Conservation (phyloP, 768 basidiomycete species). For the Phaeotremella skinneri region DNA sequence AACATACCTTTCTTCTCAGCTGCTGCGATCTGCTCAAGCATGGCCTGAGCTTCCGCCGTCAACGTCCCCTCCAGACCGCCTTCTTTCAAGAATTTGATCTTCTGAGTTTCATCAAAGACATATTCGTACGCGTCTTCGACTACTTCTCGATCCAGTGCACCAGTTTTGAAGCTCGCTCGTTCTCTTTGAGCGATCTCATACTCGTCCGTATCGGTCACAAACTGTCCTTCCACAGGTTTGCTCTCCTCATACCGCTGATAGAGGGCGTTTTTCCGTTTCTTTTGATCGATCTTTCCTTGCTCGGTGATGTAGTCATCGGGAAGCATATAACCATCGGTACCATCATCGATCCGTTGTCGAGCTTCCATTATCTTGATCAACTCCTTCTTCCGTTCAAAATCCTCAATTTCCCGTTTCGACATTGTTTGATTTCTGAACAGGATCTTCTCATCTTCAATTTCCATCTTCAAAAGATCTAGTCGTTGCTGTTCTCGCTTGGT, state of each 20-base stretch:
- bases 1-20: slow-evolving; percentile 80
- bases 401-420: slow-evolving; percentile 73
- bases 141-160: slow-evolving; percentile 84
- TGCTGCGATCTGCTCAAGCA: slow-evolving; percentile 85
- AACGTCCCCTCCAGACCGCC: slow-evolving; percentile 62
- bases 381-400: slow-evolving; percentile 89
- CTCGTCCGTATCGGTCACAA: slow-evolving; percentile 94
- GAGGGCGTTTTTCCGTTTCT: slow-evolving; percentile 86
- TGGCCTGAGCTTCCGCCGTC: slow-evolving; percentile 77
- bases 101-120: slow-evolving; percentile 96
- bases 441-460: slow-evolving; percentile 90
- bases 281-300: slow-evolving; percentile 95
- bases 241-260: slow-evolving; percentile 90
- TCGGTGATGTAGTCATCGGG: slow-evolving; percentile 98
- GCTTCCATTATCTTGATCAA: slow-evolving; percentile 88
- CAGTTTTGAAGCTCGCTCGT: slow-evolving; percentile 83
- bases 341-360: slow-evolving; percentile 88
- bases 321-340: slow-evolving; percentile 90
- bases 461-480: slow-evolving; percentile 84
- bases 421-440: slow-evolving; percentile 88
- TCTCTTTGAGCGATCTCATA: slow-evolving; percentile 92
- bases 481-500: slow-evolving; percentile 95
- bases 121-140: slow-evolving; percentile 87
- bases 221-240: slow-evolving; percentile 73
- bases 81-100: slow-evolving; percentile 92